A percentile compares a stretch with the other conserved stretches of the same genome.
phyloP scores from a whole-genome alignment of 2,329 filamentous ascomycete genomes.

The Fulvia fulva region DNA sequence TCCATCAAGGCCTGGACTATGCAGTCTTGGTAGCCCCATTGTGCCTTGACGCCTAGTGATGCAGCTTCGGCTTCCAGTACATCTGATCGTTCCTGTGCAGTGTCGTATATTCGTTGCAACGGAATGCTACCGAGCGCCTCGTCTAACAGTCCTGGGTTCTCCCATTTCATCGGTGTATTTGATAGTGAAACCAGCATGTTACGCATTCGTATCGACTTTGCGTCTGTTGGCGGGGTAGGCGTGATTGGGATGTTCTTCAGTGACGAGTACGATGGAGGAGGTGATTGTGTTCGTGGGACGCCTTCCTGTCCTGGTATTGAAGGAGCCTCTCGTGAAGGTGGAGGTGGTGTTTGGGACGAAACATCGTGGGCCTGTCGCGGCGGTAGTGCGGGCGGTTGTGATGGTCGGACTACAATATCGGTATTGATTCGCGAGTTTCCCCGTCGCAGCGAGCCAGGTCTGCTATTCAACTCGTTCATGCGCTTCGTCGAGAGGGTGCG shows the following conservation, averaged over 20 bases:
- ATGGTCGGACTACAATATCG: conserved; percentile 26
- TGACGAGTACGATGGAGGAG: conserved; percentile 59
- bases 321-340: conserved; percentile 26
- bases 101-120: conserved; percentile 83
- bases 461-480: conserved; percentile 68
- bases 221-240: conserved; percentile 65
- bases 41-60: conserved; percentile 72
- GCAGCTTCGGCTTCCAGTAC: conserved; percentile 82
- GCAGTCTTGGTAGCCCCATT: conserved; percentile 98
- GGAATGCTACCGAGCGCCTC: conserved; percentile 85
- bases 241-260: conserved; percentile 63
- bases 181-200: conserved; percentile 83
- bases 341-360: conserved; percentile 15
- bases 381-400: conserved; percentile 12
- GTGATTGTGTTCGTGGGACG: conserved; percentile 24
- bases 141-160: conserved; percentile 91
- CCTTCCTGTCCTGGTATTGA: conserved; percentile 26
- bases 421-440: conserved; percentile 51
- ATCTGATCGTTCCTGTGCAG: conserved; percentile 90
- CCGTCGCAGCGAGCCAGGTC: conserved; percentile 43
- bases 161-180: conserved; percentile 85
- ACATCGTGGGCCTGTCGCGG: conserved; percentile 10
- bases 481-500: conserved; percentile 80
- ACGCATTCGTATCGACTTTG: conserved; percentile 47
- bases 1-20: conserved; percentile 84